Evolutionary conservation across 176 grass and related monocot species (phyloP), one percentile per base, ranked within the genome.

Genomic region (Oryza rufipogon): DNA sequence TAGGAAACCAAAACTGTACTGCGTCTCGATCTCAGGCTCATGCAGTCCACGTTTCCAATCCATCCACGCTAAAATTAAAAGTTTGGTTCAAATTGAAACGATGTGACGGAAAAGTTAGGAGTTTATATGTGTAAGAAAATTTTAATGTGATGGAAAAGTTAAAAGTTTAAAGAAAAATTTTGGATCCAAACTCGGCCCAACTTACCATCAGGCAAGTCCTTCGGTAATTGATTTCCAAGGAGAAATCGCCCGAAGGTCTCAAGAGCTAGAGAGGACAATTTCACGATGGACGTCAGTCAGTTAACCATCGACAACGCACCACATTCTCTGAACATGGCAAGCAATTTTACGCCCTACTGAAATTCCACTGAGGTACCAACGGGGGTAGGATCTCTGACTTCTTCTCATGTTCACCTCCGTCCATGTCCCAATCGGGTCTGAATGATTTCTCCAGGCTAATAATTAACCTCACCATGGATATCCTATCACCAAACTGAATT

Each of bases 391-490:
- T 63, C 33, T 8, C 17, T 46, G 25, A 54, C 12, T 1, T 68
- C 15, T 54, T 7, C 73, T 4, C 44, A 12, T 49, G 42, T 32
- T 63, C 60, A 20, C 33, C 34, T 68, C 71, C 64, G 65, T 82
- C 74, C 47, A 84, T 51, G 76, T 89, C 87, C 76, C 52, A 61
- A 75, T 85, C 63, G 9, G 34, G 6, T 17, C 20, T 13, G 70
- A 5, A 23, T 13, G 70, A 5, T 17, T 74, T 84, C 34, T 74
- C 81, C 81, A 74, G 16, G 58, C 76, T 60, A 26, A 60, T 70
- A n/a, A 71, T 71, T 75, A 38, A 11, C 22, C 56, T 33, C 6
- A 14, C 23, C 0, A 7, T 41, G 64, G 30, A 75, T 85, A 89
- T 80, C 74, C 28, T n/a, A 64, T 2, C 5, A 16, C 10, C 13